Evolutionary conservation across 331 rosid species (phyloP).

Genomic region (Pyracantha coccinea): DNA sequence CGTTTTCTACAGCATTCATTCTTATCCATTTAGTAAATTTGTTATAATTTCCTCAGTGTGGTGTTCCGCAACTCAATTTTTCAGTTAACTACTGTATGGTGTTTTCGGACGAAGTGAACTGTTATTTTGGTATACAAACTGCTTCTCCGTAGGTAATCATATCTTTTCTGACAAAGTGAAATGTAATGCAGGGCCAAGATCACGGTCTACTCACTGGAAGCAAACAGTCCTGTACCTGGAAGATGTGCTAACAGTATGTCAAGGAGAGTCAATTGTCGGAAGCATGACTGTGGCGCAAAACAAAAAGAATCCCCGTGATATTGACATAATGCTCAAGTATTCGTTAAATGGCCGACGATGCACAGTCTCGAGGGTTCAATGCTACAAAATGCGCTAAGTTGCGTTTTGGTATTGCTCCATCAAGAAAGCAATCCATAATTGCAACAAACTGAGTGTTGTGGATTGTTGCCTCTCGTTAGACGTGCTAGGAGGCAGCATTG

Average conservation of each 20-base stretch:
- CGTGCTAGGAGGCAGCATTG: neutral
- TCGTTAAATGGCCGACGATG: conserved; percentile 64
- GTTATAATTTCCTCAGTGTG: neutral
- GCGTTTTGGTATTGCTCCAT: neutral
- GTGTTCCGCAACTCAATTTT: neutral
- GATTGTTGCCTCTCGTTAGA: neutral
- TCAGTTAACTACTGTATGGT: neutral
- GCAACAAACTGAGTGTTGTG: neutral
- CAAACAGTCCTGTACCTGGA: conserved; percentile 94
- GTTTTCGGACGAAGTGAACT: neutral
- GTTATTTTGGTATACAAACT: neutral
- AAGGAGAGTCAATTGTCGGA: conserved; percentile 76
- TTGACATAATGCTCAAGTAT: conserved; percentile 80
- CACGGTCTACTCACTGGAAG: conserved; percentile 92
- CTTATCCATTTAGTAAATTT: neutral
- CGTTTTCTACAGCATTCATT: neutral
- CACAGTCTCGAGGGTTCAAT: conserved; percentile 55
- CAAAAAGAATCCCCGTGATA: conserved; percentile 81
- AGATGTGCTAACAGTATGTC: conserved; percentile 85
- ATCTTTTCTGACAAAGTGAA: neutral
- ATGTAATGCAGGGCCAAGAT: conserved; percentile 67
- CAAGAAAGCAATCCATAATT: neutral
- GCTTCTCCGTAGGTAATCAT: neutral
- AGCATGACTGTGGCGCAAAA: conserved; percentile 77
- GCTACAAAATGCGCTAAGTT: conserved; percentile 79